Conservation (phyloP, 129 eudicot species). For the Dittrichia graveolens region DNA sequence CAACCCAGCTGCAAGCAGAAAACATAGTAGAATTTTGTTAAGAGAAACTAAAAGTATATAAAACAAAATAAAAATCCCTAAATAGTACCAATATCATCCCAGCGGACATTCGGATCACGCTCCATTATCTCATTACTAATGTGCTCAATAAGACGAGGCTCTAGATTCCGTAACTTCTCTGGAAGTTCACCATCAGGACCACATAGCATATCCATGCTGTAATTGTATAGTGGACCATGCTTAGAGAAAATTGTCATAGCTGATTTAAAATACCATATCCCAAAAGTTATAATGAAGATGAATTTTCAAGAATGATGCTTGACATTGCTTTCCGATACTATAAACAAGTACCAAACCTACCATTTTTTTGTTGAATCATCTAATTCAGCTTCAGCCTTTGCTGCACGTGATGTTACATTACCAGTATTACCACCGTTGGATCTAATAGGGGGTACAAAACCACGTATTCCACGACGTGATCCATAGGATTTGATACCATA, state of each 20-base stretch:
- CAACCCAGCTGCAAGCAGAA: constrained; percentile 67
- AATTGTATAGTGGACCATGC: constrained; percentile 12
- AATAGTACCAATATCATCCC: constrained; percentile 93
- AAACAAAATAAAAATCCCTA: not conserved
- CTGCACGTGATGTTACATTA: constrained; percentile 67
- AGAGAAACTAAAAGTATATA: constrained; percentile 1
- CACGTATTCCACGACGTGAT: constrained; percentile 91
- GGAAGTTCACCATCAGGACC: constrained; percentile 99
- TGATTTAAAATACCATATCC: not conserved
- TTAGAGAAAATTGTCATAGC: not conserved
- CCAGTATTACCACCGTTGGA: constrained; percentile 70
- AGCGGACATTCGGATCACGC: constrained; percentile 92
- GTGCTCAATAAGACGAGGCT: constrained; percentile 93
- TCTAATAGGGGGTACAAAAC: constrained; percentile 88
- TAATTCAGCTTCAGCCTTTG: constrained; percentile 76
- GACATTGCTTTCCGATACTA: constrained; percentile 8
- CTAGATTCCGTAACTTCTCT: constrained; percentile 83
- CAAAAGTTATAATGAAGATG: not conserved
- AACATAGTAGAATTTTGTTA: constrained; percentile 25
- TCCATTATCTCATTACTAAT: constrained; percentile 98
- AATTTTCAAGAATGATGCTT: not conserved
- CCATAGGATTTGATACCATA: constrained; percentile 75
- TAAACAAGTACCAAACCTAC: constrained; percentile 41
- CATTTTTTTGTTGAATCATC: constrained; percentile 93
- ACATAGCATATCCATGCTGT: constrained; percentile 81